phyloP scores from a whole-genome alignment of 1,284 basidiomycete genomes.

The Abortiporus biennis region DNA sequence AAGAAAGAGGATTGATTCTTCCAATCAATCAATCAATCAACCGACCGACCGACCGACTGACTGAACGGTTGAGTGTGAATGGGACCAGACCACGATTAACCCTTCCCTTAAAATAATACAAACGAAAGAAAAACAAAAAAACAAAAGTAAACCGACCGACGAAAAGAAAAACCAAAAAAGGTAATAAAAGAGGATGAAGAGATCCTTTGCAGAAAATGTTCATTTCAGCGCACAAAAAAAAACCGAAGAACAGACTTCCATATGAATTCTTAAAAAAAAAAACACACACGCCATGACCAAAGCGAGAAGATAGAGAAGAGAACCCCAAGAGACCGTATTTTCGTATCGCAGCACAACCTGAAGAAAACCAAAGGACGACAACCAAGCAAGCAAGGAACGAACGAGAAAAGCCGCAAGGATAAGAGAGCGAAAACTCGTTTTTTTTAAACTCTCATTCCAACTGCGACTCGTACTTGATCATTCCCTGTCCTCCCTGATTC shows the following conservation, averaged over 20 bases:
- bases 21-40: neutral
- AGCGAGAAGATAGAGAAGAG: neutral
- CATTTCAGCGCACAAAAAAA: constrained; percentile 7
- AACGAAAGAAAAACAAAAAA: neutral
- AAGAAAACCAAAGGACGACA: too few species aligned
- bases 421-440: too few species aligned
- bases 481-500: constrained; percentile 10
- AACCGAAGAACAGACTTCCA: neutral
- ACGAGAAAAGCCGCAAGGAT: too few species aligned
- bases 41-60: too few species aligned
- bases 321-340: neutral
- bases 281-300: neutral
- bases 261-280: neutral
- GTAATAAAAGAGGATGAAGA: neutral
- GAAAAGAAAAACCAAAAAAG: neutral
- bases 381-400: too few species aligned
- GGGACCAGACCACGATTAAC: neutral
- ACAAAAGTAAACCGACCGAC: neutral
- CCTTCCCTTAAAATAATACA: neutral
- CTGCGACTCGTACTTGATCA: constrained; percentile 18
- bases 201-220: constrained; percentile 19
- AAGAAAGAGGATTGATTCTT: neutral
- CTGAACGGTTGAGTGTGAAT: too few species aligned
- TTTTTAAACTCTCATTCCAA: constrained; percentile 20
- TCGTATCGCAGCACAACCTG: too few species aligned